Percentiles rank a stretch among this genome's conserved stretches.
phyloP scores from a whole-genome alignment of 768 basidiomycete genomes.

The Pleurotus djamor region DNA sequence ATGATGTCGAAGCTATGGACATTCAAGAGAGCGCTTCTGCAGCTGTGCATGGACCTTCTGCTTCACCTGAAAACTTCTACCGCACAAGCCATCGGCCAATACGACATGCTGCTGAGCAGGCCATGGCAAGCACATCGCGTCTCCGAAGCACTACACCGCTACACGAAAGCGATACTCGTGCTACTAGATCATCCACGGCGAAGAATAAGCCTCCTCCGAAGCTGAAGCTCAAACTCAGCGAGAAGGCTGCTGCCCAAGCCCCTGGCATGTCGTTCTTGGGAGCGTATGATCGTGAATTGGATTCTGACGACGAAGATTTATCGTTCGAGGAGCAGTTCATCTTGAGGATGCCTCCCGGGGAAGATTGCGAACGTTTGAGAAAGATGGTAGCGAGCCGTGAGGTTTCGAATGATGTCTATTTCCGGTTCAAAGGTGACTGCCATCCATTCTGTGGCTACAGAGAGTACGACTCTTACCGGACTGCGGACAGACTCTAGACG shows the following conservation, averaged over 20 bases:
- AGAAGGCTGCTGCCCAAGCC: conserved; percentile 76
- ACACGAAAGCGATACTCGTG: conserved; percentile 42
- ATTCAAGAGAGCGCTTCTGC: conserved; percentile 33
- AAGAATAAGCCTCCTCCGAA: conserved; percentile 64
- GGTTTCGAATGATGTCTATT: conserved; percentile 84
- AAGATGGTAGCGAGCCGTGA: conserved; percentile 83
- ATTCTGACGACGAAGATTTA: conserved; percentile 93
- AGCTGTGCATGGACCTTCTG: conserved; percentile 11
- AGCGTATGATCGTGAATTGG: conserved; percentile 89
- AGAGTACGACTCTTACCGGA: neutral
- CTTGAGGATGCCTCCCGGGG: conserved; percentile 82
- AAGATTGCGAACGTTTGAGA: conserved; percentile 74
- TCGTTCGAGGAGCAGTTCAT: conserved; percentile 98
- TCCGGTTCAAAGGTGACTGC: conserved; percentile 90
- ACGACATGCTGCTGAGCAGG: conserved; percentile 10
- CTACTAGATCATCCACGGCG: conserved; percentile 54
- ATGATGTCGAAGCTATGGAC: conserved; percentile 46
- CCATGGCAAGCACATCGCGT: conserved; percentile 10
- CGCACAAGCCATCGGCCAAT: conserved; percentile 24
- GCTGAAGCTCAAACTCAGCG: conserved; percentile 85
- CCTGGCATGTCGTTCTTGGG: conserved; percentile 90
- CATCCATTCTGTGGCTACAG: neutral
- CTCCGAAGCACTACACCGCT: conserved; percentile 13
- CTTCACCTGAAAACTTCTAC: conserved; percentile 9
- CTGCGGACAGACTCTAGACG: conserved; percentile 74